Evolutionary conservation across 75 land plant genomes (phyloP), one percentile per base, ranked within the genome.

Genomic region (Picea sitchensis): DNA sequence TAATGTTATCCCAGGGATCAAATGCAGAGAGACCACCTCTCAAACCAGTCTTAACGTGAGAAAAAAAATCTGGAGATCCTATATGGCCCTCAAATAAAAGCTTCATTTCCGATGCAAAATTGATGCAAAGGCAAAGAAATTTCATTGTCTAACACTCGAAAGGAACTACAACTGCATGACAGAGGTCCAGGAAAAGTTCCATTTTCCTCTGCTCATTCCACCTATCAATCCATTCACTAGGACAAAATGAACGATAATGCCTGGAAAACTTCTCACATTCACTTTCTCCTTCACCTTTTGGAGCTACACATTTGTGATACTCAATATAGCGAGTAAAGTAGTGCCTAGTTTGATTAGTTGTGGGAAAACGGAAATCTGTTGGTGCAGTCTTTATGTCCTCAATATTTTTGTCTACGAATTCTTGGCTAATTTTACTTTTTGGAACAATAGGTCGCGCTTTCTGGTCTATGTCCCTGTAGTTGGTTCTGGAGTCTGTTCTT

Each of bases 221-320:
- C 62, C 61, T 86, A 8, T 87, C 92, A 81, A 91, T 82, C 93
- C 96, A 94, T 90, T 94, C 96, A 47, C 84, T 77, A 44, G 96
- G 96, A 81, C 96, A 94, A 58, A 94, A 85, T 15, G 96, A 85
- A 2, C 93, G 93, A 81, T 94, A 94, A 69, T 82, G 91, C 75
- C 83, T 92, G 3, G 89, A 87, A 82, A 94, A 94, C 80, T 94
- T 94, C 12, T 92, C 89, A 80, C 96, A 94, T 58, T 92, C 95
- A 38, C 88, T 58, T 32, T 92, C 90, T 76, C 75, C 96, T 76
- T 93, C 93, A 23, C 96, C 96, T 77, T 93, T 93, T 61, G 88
- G 88, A 38, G 82, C 85, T 73, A 86, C 26, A 63, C 92, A 91
- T 72, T 90, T 89, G 83, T 92, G 95, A 65, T 80, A 92, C 78